These are phyloP conservation scores for Diophrys sp. DNA, from an alignment of 73 alveolate species.

Conservation along the genomic window DNA sequence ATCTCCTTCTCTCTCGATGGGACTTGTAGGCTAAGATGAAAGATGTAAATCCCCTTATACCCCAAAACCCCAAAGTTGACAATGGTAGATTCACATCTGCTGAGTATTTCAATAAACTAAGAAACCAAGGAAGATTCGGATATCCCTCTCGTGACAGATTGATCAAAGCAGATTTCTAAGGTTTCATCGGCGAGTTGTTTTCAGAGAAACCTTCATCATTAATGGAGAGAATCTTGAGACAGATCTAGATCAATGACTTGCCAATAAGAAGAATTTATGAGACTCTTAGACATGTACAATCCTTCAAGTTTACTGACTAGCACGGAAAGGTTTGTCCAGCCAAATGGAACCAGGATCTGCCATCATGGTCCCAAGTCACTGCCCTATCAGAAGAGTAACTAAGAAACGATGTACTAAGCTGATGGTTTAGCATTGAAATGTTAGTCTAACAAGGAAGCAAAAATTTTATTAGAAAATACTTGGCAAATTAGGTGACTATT, in stretches of 20 bases:
- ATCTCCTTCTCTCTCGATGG: too few species aligned
- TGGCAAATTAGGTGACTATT: too few species aligned
- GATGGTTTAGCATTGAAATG: too few species aligned
- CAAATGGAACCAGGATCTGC: conserved; percentile 93
- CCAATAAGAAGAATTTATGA: conserved; percentile 98
- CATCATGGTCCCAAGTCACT: conserved; percentile 88
- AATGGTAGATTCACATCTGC: conserved; percentile 89
- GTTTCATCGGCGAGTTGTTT: conserved; percentile 84
- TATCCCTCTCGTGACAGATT: conserved; percentile 95
- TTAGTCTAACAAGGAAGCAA: too few species aligned
- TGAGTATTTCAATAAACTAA: conserved; percentile 89
- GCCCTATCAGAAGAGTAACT: too few species aligned
- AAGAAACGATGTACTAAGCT: too few species aligned
- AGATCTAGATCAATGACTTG: conserved; percentile 90
- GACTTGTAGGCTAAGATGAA: too few species aligned
- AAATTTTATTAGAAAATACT: too few species aligned
- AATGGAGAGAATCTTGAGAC: conserved; percentile 91
- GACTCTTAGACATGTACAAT: conserved; percentile 89
- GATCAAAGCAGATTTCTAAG: conserved; percentile 81
- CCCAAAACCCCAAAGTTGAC: too few species aligned
- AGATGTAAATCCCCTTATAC: too few species aligned
- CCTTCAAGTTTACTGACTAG: conserved; percentile 95
- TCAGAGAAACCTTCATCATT: conserved; percentile 97
- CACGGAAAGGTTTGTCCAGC: conserved; percentile 99
- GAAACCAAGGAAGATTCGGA: conserved; percentile 98